Percentiles rank a stretch among this genome's conserved stretches.
These are phyloP conservation scores for Aspergillus fijiensis DNA, from an alignment of 2,329 filamentous ascomycete species.

Conservation along the genomic window DNA sequence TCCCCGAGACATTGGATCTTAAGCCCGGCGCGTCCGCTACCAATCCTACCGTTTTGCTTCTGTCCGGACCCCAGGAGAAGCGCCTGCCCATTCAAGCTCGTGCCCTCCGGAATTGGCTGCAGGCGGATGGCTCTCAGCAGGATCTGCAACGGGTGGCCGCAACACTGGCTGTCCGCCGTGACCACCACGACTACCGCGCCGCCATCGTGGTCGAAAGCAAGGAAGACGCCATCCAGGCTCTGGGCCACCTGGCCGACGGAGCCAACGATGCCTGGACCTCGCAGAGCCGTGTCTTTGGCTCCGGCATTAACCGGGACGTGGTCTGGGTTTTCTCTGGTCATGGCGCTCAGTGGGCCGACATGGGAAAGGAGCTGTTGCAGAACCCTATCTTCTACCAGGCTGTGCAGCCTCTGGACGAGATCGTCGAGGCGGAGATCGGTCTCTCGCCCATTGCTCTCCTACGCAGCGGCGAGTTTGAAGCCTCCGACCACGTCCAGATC, in stretches of 20 bases:
- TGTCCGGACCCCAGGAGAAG: conserved; percentile 37
- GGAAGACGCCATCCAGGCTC: conserved; percentile 17
- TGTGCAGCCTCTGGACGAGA: conserved; percentile 27
- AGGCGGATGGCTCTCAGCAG: conserved; percentile 15
- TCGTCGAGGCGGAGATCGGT: conserved; percentile 21
- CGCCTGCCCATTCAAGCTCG: conserved; percentile 25
- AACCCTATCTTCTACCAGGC: conserved; percentile 18
- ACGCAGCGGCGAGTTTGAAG: conserved; percentile 5
- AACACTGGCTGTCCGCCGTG: conserved; percentile 33
- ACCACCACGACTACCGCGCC: conserved; percentile 33
- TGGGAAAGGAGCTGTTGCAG: conserved; percentile 39
- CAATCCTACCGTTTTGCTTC: conserved; percentile 18
- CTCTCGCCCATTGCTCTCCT: conserved; percentile 6
- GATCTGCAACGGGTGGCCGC: conserved; percentile 23
- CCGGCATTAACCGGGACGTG: conserved; percentile 17
- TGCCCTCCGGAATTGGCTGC: too few species aligned
- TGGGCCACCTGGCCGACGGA: too few species aligned
- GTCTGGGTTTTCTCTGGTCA: conserved; percentile 45
- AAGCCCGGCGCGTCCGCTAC: background rate
- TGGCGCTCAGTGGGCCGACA: conserved; percentile 44
- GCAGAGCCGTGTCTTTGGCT: conserved; percentile 16
- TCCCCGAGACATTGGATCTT: too few species aligned
- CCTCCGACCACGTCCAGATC: conserved; percentile 14
- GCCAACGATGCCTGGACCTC: conserved; percentile 7
- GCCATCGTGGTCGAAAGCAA: conserved; percentile 25